These are phyloP conservation scores for Aaosphaeria arxii DNA, from an alignment of 2,329 filamentous ascomycete genomes.

Conservation along the genomic window DNA sequence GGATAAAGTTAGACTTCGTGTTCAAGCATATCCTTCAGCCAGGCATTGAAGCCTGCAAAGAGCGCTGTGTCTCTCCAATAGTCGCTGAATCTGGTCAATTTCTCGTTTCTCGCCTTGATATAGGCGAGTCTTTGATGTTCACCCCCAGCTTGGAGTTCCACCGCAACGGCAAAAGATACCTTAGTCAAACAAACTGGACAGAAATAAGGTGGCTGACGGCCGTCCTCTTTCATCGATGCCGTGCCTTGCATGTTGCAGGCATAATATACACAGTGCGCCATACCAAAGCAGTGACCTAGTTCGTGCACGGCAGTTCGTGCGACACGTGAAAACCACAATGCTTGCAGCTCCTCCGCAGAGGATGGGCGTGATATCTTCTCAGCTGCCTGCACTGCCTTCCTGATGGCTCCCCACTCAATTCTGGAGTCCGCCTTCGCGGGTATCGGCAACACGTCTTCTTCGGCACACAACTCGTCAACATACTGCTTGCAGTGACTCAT, in stretches of 20 bases:
- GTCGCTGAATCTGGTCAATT: too few relatives aligned
- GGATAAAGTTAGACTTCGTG: too few relatives aligned
- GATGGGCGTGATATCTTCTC: conserved; percentile 4
- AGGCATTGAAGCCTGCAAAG: too few relatives aligned
- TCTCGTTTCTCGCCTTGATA: too few relatives aligned
- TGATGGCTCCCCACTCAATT: conserved; percentile 11
- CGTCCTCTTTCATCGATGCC: conserved; percentile 56
- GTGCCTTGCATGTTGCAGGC: conserved; percentile 65
- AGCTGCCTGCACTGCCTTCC: conserved; percentile 5
- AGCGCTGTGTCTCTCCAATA: too few relatives aligned
- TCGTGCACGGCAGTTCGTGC: conserved; percentile 59
- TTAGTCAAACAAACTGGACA: conserved; percentile 61
- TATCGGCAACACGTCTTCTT: conserved; percentile 16
- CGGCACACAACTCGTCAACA: conserved; percentile 40
- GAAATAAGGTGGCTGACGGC: conserved; percentile 61
- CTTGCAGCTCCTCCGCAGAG: conserved; percentile 23
- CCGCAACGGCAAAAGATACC: conserved; percentile 33
- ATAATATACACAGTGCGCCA: conserved; percentile 65
- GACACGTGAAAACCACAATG: conserved; percentile 58
- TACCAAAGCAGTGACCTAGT: conserved; percentile 63
- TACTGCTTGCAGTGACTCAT: conserved; percentile 58
- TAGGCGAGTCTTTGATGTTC: too few relatives aligned
- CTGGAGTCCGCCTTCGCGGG: conserved; percentile 10
- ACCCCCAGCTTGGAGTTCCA: neutral
- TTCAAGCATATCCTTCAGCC: too few relatives aligned